Evolutionary conservation across 768 basidiomycete genomes (phyloP), one percentile per base, ranked within the genome.

Genomic region (Porphyrellus cyaneotinctus): DNA sequence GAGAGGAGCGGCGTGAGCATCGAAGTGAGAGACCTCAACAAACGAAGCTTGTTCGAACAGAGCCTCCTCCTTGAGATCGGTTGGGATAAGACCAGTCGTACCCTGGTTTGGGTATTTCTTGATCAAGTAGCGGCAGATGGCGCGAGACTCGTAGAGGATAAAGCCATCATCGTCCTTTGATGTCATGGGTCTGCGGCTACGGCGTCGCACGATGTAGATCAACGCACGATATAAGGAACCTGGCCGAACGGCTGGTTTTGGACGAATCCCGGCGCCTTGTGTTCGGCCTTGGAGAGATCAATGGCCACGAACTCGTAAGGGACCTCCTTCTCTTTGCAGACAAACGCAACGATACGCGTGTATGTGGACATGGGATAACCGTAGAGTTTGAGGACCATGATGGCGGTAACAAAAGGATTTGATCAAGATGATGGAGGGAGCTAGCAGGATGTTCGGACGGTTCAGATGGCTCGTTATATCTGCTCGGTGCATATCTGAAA

Each of bases 71-170:
- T 69, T 62, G 32, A 59, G 57, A 57, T 75, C 74, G 23, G 61
- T 60, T 5, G 86, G 85, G 26, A 83, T 69, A 30, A 87, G 73
- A 10, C 51, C 62, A 13, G 65, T 52, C 6, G 77, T 72, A 20
- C 82, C 82, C 53, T 82, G 75, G 44, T 69, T 52, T 8, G 75
- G 62, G 58, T 82, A 80, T 64, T 85, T 85, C 35, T 66, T 64
- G 32, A 73, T 78, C 58, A 87, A 60, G 63, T 87, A 88, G 14
- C 80, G 77, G 33, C 62, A 65, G 54, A 87, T 85, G 1, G 84
- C 84, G 14, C 83, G 79, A 36, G 77, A 77, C 60, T 85, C 84
- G 64, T 76, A 86, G 24, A 89, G 58, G 50, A 78, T 70, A 66
- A 85, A 80, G 6, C 83, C 85, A 36, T 82, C 83, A 23, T 87